These are phyloP conservation scores for Paramecium pentaurelia DNA, from an alignment of 73 alveolate genomes.

Conservation along the genomic window DNA sequence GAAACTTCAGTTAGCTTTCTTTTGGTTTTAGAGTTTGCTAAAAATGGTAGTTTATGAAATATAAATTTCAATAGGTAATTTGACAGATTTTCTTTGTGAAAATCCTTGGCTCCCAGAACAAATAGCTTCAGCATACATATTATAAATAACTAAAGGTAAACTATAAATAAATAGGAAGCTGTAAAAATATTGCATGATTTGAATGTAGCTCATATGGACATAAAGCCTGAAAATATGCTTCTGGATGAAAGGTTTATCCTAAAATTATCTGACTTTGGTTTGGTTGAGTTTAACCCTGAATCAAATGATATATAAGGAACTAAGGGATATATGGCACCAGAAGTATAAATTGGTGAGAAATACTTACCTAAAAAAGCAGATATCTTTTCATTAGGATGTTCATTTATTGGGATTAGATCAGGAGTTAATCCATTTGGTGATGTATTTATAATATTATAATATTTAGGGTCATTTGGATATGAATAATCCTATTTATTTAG, in stretches of 20 bases:
- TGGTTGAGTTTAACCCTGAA: conserved; percentile 33
- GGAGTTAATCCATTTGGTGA: conserved; percentile 21
- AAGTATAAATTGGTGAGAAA: not conserved
- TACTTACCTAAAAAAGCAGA: conserved; percentile 10
- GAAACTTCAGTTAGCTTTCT: too few species aligned
- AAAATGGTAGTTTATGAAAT: not conserved
- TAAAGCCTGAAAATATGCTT: conserved; percentile 76
- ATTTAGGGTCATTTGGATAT: not conserved
- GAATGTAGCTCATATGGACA: conserved; percentile 68
- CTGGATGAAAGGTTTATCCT: conserved; percentile 68
- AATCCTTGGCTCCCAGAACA: not conserved
- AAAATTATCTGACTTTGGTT: conserved; percentile 75
- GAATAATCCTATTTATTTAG: not conserved
- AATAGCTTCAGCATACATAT: not conserved
- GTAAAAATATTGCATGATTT: not conserved
- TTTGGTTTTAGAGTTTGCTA: not conserved
- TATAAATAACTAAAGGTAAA: not conserved
- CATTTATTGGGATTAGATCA: not conserved
- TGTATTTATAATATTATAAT: not conserved
- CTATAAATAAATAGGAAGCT: not conserved
- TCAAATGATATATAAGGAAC: conserved; percentile 23
- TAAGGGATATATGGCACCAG: conserved; percentile 48
- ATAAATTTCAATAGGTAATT: not conserved
- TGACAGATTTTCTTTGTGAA: not conserved
- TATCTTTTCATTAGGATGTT: conserved; percentile 44